Evolutionary conservation across 2,329 filamentous ascomycete genomes (phyloP).

Genomic region (Fusarium sp.): DNA sequence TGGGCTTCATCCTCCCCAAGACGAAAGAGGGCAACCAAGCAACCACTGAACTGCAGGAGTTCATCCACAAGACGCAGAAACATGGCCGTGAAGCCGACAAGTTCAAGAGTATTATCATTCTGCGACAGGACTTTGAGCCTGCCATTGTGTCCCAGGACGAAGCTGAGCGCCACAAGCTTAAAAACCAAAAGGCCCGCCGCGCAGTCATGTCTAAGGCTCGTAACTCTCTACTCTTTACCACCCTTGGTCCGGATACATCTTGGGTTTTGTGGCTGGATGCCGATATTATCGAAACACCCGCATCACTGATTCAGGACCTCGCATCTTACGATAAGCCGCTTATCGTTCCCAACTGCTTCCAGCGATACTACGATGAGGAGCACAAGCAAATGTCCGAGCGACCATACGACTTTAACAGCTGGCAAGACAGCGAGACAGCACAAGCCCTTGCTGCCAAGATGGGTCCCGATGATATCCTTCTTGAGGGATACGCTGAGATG

Average conservation of each 20-base stretch:
- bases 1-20: conserved; percentile 96
- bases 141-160: conserved; percentile 85
- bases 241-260: conserved; percentile 86
- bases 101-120: conserved; percentile 93
- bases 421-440: conserved; percentile 89
- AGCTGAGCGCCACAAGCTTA: conserved; percentile 88
- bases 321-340: conserved; percentile 89
- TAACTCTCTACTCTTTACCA: conserved; percentile 95
- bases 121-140: conserved; percentile 93
- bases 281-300: conserved; percentile 90
- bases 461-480: conserved; percentile 89
- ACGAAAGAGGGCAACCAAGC: conserved; percentile 91
- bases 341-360: conserved; percentile 95
- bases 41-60: conserved; percentile 82
- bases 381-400: conserved; percentile 78
- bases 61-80: conserved; percentile 86
- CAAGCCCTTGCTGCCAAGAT: conserved; percentile 80
- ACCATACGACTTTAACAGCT: conserved; percentile 97
- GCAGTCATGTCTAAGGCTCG: conserved; percentile 93
- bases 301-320: conserved; percentile 88
- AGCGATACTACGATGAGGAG: conserved; percentile 78
- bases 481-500: conserved; percentile 94
- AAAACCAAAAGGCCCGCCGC: conserved; percentile 86
- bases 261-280: conserved; percentile 98
- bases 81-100: conserved; percentile 78